A percentile compares a stretch with the other conserved stretches of the same genome.
phyloP scores from a whole-genome alignment of 2,329 filamentous ascomycete species.

The Acrocalymma vagum region DNA sequence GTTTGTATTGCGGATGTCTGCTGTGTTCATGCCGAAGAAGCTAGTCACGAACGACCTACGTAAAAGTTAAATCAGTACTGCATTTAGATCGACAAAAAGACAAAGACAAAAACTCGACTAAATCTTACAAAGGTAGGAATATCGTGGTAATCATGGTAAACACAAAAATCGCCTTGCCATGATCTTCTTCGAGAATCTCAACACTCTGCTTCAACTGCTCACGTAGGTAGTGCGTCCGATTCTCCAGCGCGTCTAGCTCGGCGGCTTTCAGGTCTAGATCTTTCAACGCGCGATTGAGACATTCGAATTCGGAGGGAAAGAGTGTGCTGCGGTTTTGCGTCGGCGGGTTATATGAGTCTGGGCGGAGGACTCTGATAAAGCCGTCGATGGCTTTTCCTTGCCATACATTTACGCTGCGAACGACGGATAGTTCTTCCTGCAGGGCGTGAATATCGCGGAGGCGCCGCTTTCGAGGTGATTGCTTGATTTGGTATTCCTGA shows the following conservation, averaged over 20 bases:
- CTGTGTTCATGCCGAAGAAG: slow-evolving; percentile 28
- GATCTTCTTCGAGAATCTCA: slow-evolving; percentile 19
- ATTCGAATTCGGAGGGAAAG: slow-evolving; percentile 8
- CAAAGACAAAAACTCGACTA: too few species aligned
- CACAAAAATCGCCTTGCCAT: slow-evolving; percentile 16
- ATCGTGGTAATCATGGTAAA: slow-evolving; percentile 43
- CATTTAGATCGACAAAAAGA: slow-evolving; percentile 35
- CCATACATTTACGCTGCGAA: slow-evolving; percentile 18
- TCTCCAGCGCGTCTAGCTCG: slow-evolving; percentile 17
- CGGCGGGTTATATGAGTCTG: slow-evolving; percentile 2
- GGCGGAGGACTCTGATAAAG: slow-evolving; percentile 3
- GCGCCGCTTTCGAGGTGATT: slow-evolving; percentile 15
- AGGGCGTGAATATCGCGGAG: slow-evolving; percentile 17
- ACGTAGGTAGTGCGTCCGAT: slow-evolving; percentile 6
- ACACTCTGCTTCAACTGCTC: slow-evolving; percentile 24
- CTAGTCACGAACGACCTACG: slow-evolving; percentile 17
- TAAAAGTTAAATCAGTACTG: background rate
- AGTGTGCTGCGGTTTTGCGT: background rate
- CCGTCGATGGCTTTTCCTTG: slow-evolving; percentile 10
- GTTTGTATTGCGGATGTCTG: slow-evolving; percentile 19
- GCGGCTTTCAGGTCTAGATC: slow-evolving; percentile 6
- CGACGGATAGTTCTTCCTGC: slow-evolving; percentile 15
- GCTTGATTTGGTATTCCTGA: slow-evolving; percentile 20
- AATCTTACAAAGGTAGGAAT: slow-evolving; percentile 31
- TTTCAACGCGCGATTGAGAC: slow-evolving; percentile 3